Base-by-base conservation (phyloP, 225 moss, liverwort and hornwort species). In the Marchantia polymorpha region DNA sequence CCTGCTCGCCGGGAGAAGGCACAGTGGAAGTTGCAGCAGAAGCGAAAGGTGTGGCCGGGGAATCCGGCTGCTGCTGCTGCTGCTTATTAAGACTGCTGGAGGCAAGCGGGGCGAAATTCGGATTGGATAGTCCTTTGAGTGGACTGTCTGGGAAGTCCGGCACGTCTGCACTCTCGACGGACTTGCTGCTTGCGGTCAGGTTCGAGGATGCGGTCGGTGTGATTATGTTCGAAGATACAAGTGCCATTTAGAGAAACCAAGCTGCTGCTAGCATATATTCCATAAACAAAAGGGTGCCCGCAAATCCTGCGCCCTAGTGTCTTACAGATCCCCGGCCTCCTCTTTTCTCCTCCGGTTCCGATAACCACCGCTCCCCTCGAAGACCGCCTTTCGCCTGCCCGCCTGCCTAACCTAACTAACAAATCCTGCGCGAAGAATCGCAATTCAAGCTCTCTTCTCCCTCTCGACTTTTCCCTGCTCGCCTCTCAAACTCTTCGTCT, bases 191-290 rank as follows among this genome's bases (percentile, higher is more conserved):
- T 6, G n/a, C 54, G 80, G 48, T 73, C 15, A 76, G 82, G 51
- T 81, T 77, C 51, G 80, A 53, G 51, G 83, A 77, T 22, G 82
- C 74, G 69, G 65, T 77, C 19, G 82, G 59, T 51, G 86, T 46
- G 13, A 68, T 72, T 74, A 83, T 14, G 72, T 75, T 56, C 59
- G 88, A 63, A 65, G 83, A 82, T 69, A 79, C 77, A 51, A 85
- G 75, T 65, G 88, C 88, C 88, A 88, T 88, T 82, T 78, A 84
- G 56, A 83, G 70, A 51, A 72, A 80, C 85, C 71, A 74, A 65
- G 75, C 78, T 78, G 83, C 83, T 81, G 75, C 78, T 60, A 52
- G 77, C 49, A 71, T 53, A 48, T 71, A 26, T 78, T 78, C 88
- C 88, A 83, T 85, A 79, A 85, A 84, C 81, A 56, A 55, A 60